These are phyloP conservation scores for Cyberlindnera meyerae DNA, from an alignment of 805 yeast genomes.

Conservation along the genomic window DNA sequence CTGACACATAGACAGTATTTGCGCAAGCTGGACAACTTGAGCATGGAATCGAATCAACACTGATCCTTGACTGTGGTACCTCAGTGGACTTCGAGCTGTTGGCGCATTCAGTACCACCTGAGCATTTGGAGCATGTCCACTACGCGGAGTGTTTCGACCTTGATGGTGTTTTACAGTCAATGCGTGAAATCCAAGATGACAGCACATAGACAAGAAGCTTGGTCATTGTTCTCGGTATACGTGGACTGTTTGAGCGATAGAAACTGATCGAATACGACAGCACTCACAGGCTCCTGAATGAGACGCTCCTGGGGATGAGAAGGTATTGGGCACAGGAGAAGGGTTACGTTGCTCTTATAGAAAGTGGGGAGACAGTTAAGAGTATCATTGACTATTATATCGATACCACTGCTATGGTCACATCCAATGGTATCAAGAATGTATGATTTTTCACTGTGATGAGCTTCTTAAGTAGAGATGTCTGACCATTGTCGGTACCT, in stretches of 20 bases:
- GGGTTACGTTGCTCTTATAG: constrained; percentile 5
- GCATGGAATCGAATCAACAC: too few relatives aligned
- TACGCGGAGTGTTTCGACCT: constrained; percentile 14
- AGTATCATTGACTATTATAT: constrained; percentile 9
- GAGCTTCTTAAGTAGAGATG: too few relatives aligned
- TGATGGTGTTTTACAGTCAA: constrained; percentile 1
- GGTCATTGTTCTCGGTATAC: constrained; percentile 6
- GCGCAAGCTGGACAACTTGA: not conserved
- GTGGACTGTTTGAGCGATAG: constrained; percentile 3
- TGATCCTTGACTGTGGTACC: constrained; percentile 8
- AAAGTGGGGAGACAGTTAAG: not conserved
- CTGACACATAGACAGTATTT: not conserved
- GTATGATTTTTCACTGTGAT: too few relatives aligned
- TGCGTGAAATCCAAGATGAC: not conserved
- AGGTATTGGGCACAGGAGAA: not conserved
- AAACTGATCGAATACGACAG: not conserved
- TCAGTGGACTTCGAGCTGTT: constrained; percentile 1
- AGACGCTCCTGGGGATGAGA: constrained; percentile 4
- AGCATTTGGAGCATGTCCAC: constrained; percentile 1
- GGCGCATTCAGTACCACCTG: not conserved
- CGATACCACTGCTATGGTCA: constrained; percentile 4
- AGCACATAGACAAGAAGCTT: not conserved
- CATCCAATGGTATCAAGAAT: not conserved
- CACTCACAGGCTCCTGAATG: constrained; percentile 7
- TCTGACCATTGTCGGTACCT: too few relatives aligned